Evolutionary conservation across 176 grass and related monocot genomes (phyloP).

Genomic region (Juncus effusus): DNA sequence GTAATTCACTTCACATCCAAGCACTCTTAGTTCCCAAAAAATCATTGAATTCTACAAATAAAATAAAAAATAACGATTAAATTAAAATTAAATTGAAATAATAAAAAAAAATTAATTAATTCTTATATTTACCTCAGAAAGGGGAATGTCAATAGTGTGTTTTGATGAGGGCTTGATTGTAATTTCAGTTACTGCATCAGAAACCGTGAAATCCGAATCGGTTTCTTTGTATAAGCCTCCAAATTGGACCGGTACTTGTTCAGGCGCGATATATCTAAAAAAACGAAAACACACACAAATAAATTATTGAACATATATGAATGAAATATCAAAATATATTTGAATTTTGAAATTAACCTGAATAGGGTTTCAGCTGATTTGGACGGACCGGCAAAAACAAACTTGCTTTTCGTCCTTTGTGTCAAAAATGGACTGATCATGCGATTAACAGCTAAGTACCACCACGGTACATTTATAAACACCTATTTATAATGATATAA

Average conservation of each 20-base stretch:
- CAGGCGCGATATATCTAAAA: conserved; percentile 76
- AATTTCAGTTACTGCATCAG: conserved; percentile 55
- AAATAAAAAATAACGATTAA: background rate
- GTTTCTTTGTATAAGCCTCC: conserved; percentile 74
- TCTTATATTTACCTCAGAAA: conserved; percentile 42
- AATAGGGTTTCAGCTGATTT: conserved; percentile 87
- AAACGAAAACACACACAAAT: background rate
- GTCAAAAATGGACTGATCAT: conserved; percentile 96
- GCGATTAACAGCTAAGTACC: conserved; percentile 82
- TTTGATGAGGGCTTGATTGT: conserved; percentile 68
- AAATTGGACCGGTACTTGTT: conserved; percentile 90
- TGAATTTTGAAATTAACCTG: conserved; percentile 35
- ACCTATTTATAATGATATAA: conserved; percentile 36
- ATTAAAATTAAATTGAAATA: conserved; percentile 2
- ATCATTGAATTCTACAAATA: conserved; percentile 50
- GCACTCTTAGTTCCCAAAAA: conserved; percentile 83
- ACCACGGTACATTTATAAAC: conserved; percentile 99
- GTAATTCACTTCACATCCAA: conserved; percentile 80
- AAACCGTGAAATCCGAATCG: conserved; percentile 75
- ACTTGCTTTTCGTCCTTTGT: conserved; percentile 96
- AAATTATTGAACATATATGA: background rate
- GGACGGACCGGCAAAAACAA: conserved; percentile 78
- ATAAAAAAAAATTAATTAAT: background rate
- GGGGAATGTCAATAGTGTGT: conserved; percentile 64
- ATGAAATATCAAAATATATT: background rate